Base-by-base conservation (phyloP, 176 grass and related monocot species). In the Cenchrus fungigraminus region DNA sequence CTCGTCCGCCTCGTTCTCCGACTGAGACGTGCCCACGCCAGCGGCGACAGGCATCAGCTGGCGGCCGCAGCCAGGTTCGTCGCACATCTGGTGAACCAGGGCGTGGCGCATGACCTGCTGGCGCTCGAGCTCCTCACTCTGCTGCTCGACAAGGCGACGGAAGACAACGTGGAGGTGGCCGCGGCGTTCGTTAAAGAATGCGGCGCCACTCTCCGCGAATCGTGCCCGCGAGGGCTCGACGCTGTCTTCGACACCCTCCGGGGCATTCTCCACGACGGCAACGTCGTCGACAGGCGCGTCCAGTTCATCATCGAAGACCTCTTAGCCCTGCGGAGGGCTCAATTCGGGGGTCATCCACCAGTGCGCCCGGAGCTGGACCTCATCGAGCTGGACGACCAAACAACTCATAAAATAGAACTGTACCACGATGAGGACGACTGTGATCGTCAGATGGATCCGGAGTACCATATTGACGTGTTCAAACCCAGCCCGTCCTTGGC, bases 401-500 rank as follows among this genome's bases (percentile, higher is more conserved):
- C 83, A 63, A 88, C 79, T 1, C 90, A 88, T 46, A 78, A 79
- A 16, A 25, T 86, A 40, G 37, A 40, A 2, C 37, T 40, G 3
- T 4, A 40, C 3, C 63, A 79, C 15, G 25, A 34, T 5, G 12
- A 76, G 31, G 31, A 1, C 1, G 31, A 32, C 31, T 32, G 31
- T 2, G 31, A 32, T 32, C 31, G 2, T 32, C 31, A 32, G 60
- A 45, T 87, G 25, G 77, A 93, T 47, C 85, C 44, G 1, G 88
- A 88, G 87, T 32, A 43, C 22, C 73, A 88, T 32, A 84, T 93
- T 37, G 83, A 93, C 76, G 22, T 89, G 77, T 92, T 89, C 59
- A 58, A 71, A 8, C 42, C 52, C n/a, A 88, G 84, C 84, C 67
- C 71, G 12, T 73, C 68, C 6, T 91, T 86, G 44, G 7, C 65